phyloP scores from a whole-genome alignment of 2,329 filamentous ascomycete genomes.

The Lachnellula arida region DNA sequence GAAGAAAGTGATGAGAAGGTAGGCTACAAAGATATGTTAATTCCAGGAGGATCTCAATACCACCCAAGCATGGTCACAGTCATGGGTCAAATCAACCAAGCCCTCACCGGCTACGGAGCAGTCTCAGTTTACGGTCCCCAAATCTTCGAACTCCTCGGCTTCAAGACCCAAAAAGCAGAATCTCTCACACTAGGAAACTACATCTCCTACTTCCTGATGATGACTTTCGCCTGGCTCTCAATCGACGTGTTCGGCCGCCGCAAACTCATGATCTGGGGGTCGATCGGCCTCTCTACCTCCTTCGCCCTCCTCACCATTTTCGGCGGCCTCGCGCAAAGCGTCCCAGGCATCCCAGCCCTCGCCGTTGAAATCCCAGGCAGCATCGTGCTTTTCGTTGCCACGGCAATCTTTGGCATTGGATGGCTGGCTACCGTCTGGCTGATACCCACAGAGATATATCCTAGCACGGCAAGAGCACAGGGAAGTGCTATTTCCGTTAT shows the following conservation, averaged over 20 bases:
- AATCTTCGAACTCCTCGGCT: slow-evolving; percentile 58
- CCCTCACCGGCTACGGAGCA: slow-evolving; percentile 53
- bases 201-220: slow-evolving; percentile 54
- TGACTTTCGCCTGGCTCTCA: slow-evolving; percentile 56
- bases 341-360: slow-evolving; percentile 36
- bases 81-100: slow-evolving; percentile 60
- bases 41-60: slow-evolving; percentile 49
- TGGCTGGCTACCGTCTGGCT: slow-evolving; percentile 58
- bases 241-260: slow-evolving; percentile 53
- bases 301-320: slow-evolving; percentile 50
- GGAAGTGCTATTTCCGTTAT: slow-evolving; percentile 61
- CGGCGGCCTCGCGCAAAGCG: slow-evolving; percentile 43
- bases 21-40: slow-evolving; percentile 54
- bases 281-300: slow-evolving; percentile 41
- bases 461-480: slow-evolving; percentile 55
- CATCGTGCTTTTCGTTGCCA: slow-evolving; percentile 50
- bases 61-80: slow-evolving; percentile 57
- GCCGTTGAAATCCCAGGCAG: slow-evolving; percentile 47
- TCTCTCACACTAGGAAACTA: slow-evolving; percentile 57
- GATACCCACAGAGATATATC: slow-evolving; percentile 58
- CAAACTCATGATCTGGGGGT: slow-evolving; percentile 49
- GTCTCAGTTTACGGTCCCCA: slow-evolving; percentile 60
- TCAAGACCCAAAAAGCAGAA: slow-evolving; percentile 46
- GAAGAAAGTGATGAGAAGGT: slow-evolving; percentile 44
- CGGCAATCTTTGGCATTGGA: slow-evolving; percentile 55